Base-by-base conservation (phyloP, 306 rosid genomes). In the Hippophae tibetana region DNA sequence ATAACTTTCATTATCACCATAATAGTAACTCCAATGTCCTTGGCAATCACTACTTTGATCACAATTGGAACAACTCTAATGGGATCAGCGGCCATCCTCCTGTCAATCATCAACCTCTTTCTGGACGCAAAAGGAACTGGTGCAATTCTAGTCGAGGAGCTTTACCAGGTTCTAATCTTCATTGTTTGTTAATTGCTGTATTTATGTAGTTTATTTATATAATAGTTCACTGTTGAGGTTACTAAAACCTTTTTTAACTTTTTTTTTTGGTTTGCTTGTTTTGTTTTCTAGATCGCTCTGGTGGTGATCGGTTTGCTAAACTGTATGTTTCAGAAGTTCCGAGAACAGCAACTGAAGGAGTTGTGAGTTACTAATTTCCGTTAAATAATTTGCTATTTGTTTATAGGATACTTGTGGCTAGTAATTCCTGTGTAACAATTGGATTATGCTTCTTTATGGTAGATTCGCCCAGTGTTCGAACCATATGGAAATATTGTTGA, bases 301-400 rank as follows among this genome's bases (percentile, higher is more conserved):
- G 81, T 47, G 62, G 58, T 51, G 18, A 47, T 5, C 48, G 57
- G 67, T 74, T 61, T 54, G 86, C 68, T 1, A 90, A 83, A 76
- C 83, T 90, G 51, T 87, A 90, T 64, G 87, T 87, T 72, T 84
- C 85, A 9, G 92, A 85, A 10, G 83, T 90, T 79, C 82, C 95
- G 0, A 77, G 89, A 78, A 81, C 82, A 8, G 64, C 87, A 13
- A 63, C 86, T 0, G 95, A 83, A 65, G 76, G 76, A 62, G 80
- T 70, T 59, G 98, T 83, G 79, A 76, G 84, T 79, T 62, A 46
- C 43, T 43, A 52, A 67, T 70, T 62, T 58, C 44, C 31, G 67
- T 6, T 47, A 63, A 61, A 45, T 40, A 18, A 44, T 13, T 44
- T 45, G 67, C 46, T 23, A 55, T 31, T 5, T 25, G 12, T 42